Percentiles rank a stretch among this genome's conserved stretches.
phyloP scores from a whole-genome alignment of 495 filamentous ascomycete species.

The Xylona heveae region DNA sequence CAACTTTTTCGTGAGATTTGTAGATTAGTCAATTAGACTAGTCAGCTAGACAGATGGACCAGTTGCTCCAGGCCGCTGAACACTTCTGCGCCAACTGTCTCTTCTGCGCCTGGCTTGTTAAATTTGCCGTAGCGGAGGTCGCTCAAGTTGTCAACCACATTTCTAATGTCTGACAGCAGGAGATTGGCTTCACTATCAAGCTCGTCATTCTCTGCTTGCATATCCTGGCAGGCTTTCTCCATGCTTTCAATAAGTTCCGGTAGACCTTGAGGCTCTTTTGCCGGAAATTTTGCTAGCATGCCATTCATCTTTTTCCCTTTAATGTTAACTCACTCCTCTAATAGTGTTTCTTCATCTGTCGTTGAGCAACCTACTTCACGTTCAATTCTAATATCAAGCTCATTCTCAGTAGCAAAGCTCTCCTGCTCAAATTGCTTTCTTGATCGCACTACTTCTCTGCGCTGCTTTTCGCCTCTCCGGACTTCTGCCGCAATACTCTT shows the following conservation, averaged over 20 bases:
- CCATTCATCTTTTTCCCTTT: constrained; percentile 39
- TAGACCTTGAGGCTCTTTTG: constrained; percentile 32
- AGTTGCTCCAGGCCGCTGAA: constrained; percentile 30
- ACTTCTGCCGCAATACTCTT: constrained; percentile 48
- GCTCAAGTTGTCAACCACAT: constrained; percentile 49
- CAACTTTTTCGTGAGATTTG: constrained; percentile 9
- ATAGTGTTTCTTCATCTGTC: not conserved
- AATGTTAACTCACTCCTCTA: not conserved
- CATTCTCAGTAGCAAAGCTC: constrained; percentile 30
- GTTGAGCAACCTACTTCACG: constrained; percentile 27
- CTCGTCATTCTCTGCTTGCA: constrained; percentile 42
- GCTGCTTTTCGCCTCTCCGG: constrained; percentile 37
- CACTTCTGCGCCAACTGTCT: constrained; percentile 38
- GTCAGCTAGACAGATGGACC: too few relatives aligned
- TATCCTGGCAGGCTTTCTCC: constrained; percentile 36
- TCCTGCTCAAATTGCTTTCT: constrained; percentile 29
- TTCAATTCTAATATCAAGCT: constrained; percentile 37
- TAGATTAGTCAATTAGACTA: constrained; percentile 23
- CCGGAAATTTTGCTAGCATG: constrained; percentile 19
- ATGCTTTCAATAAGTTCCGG: constrained; percentile 43
- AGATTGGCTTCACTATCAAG: constrained; percentile 40
- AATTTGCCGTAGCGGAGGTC: constrained; percentile 68
- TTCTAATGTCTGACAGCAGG: constrained; percentile 36
- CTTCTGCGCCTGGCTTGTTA: constrained; percentile 31
- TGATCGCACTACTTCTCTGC: constrained; percentile 34